A percentile compares a stretch with the other conserved stretches of the same genome.
phyloP scores from a whole-genome alignment of 768 basidiomycete species.

The Rhizopogon roseolus region DNA sequence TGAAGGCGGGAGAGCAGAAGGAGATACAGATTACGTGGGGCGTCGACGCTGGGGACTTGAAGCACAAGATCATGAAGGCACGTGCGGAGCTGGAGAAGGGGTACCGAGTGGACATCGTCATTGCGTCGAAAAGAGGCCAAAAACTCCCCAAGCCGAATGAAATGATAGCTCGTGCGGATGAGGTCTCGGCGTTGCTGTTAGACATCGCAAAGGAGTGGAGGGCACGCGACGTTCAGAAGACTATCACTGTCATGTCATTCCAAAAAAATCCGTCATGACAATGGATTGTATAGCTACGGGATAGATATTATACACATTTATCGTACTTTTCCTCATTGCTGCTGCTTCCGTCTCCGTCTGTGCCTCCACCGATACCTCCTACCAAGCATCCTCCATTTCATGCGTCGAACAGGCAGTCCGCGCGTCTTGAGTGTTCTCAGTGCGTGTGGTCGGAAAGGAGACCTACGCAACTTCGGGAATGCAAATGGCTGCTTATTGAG shows the following conservation, averaged over 20 bases:
- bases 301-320: slow-evolving; percentile 19
- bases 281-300: not conserved
- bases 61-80: slow-evolving; percentile 61
- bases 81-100: slow-evolving; percentile 57
- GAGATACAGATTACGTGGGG: slow-evolving; percentile 74
- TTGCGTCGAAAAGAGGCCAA: slow-evolving; percentile 45
- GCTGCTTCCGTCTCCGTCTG: slow-evolving; percentile 6
- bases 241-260: slow-evolving; percentile 39
- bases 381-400: slow-evolving; percentile 18
- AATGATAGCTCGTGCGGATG: slow-evolving; percentile 40
- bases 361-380: slow-evolving; percentile 12
- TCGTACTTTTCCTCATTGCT: slow-evolving; percentile 21
- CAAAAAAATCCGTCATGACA: slow-evolving; percentile 26
- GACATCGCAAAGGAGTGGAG: slow-evolving; percentile 56
- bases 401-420: slow-evolving; percentile 28
- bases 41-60: slow-evolving; percentile 51
- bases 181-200: slow-evolving; percentile 35
- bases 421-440: slow-evolving; percentile 26
- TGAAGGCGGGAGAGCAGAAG: slow-evolving; percentile 36
- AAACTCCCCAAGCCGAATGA: slow-evolving; percentile 30
- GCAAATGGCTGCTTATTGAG: slow-evolving; percentile 22
- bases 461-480: slow-evolving; percentile 15
- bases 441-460: slow-evolving; percentile 18
- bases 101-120: slow-evolving; percentile 48
- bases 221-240: slow-evolving; percentile 32